Evolutionary conservation across 1,284 basidiomycete genomes (phyloP).

Genomic region (Neolentinus lepideus): DNA sequence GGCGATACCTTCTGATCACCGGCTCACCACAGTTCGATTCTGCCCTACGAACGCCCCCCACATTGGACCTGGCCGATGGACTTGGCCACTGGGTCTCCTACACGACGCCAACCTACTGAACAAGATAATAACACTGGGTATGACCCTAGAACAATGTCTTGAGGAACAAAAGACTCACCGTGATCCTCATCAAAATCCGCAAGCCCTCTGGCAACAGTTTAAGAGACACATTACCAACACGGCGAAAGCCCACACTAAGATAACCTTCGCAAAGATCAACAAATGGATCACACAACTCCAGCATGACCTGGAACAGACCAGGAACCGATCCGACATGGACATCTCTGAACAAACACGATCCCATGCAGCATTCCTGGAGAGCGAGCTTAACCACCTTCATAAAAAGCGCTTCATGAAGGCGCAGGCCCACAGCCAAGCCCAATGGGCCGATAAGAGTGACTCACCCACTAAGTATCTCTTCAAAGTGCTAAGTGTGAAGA

Average conservation of each 20-base stretch:
- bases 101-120: constrained; percentile 14
- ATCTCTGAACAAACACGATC: neutral
- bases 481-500: neutral
- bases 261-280: neutral
- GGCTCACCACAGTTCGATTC: constrained; percentile 18
- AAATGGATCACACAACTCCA: neutral
- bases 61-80: constrained; percentile 24
- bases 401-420: constrained; percentile 7
- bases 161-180: neutral
- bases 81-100: constrained; percentile 15
- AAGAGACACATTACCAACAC: neutral
- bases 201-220: neutral
- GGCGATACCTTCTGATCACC: constrained; percentile 21
- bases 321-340: neutral
- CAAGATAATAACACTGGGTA: constrained; percentile 2
- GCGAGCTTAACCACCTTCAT: constrained; percentile 1
- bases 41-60: constrained; percentile 14
- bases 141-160: constrained; percentile 2
- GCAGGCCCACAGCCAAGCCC: neutral
- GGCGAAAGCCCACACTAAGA: too few relatives aligned
- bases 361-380: neutral
- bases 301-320: neutral
- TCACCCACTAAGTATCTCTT: neutral
- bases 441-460: neutral
- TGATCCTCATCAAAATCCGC: neutral